Base-by-base conservation (phyloP, 768 basidiomycete species). In the Tephrocybe rancida region DNA sequence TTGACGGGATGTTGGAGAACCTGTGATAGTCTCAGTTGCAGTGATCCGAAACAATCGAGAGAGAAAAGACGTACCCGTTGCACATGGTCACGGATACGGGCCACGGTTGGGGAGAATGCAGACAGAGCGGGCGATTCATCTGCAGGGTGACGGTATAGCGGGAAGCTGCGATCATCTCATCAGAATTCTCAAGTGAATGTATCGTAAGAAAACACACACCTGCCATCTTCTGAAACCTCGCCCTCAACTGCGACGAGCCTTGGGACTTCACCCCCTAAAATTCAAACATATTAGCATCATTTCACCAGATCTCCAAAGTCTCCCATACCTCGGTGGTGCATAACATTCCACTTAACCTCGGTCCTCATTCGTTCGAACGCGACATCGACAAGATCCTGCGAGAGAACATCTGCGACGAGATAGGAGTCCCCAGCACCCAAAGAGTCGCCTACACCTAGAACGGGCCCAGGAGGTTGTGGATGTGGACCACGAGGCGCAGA, bases 71-170 rank as follows among this genome's bases (percentile, higher is more conserved):
- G 26, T 61, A 77, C 76, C 49, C 73, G 69, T 60, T 91, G 81
- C 24, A 89, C 87, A 47, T 81, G 76, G 29, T 78, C 70, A 5
- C 84, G 85, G 57, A 93, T 91, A 21, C 70, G 63, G 1, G 80
- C 72, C 21, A 92, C 87, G 0, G 86, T 89, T 0, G 83, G 80
- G 3, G 88, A 83, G 71, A 90, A 92, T 1, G 81, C 78, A 11
- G 70, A 68, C 25, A 91, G 75, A 2, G 82, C 78, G 24, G 90
- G 90, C 0, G 88, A 88, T 59, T 86, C 81, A 64, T 93, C 90
- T 2, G 89, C 82, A 13, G 91, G 91, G 65, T 92, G 89, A 29
- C 91, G 84, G 67, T 92, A 93, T 48, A 92, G 76, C 4, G 91
- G 90, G 64, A 83, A 85, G 61, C 87, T 90, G 54, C 1, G 18